Evolutionary conservation across 208 protist genomes (phyloP).

Genomic region (Trypanosoma cruzi): DNA sequence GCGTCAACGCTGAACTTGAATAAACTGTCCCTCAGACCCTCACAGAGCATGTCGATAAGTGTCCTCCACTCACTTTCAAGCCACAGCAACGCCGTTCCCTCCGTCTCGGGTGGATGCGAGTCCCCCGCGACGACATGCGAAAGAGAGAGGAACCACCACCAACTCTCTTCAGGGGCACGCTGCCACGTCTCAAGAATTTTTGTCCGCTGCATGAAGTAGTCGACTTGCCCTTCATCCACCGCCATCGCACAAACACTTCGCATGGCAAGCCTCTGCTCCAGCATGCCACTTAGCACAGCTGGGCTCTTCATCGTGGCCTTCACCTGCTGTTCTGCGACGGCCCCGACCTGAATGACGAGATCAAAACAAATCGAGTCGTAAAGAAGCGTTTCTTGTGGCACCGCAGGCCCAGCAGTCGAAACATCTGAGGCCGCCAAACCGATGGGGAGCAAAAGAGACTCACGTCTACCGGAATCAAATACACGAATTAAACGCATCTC

Average conservation of each 20-base stretch:
- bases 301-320: slow-evolving; percentile 11
- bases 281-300: slow-evolving; percentile 6
- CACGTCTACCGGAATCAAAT: slow-evolving; percentile 8
- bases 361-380: slow-evolving; percentile 16
- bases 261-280: slow-evolving; percentile 27
- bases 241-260: slow-evolving; percentile 43
- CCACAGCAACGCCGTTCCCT: slow-evolving; percentile 34
- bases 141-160: slow-evolving; percentile 50
- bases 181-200: slow-evolving; percentile 40
- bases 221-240: slow-evolving; percentile 45
- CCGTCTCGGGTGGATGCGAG: slow-evolving; percentile 4
- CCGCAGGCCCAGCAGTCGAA: neutral
- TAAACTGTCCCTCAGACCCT: slow-evolving; percentile 25
- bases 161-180: slow-evolving; percentile 13
- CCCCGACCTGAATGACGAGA: slow-evolving; percentile 27
- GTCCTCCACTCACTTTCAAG: slow-evolving; percentile 50
- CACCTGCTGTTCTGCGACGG: neutral
- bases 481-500: slow-evolving; percentile 13
- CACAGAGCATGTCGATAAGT: slow-evolving; percentile 28
- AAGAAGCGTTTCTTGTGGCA: neutral
- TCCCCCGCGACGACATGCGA: slow-evolving; percentile 30
- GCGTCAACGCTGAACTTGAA: slow-evolving; percentile 37
- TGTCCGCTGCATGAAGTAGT: slow-evolving; percentile 43
- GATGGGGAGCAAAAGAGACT: slow-evolving; percentile 10
- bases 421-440: neutral